Conservation (phyloP, 1,284 basidiomycete genomes). For the Marasmius tenuissimus region DNA sequence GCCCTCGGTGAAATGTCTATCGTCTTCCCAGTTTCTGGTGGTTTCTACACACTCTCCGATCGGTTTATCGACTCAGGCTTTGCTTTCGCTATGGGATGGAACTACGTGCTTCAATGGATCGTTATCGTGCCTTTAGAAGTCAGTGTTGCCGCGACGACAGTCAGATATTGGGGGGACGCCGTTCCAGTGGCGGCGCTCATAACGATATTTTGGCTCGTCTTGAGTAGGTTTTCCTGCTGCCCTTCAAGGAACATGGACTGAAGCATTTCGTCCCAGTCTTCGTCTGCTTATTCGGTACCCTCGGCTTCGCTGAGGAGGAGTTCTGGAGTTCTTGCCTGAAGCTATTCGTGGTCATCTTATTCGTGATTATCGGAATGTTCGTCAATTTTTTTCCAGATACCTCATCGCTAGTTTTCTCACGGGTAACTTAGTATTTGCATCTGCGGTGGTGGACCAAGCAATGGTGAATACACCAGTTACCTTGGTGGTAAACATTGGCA, state of each 20-base stretch:
- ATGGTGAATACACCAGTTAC: conserved; percentile 34
- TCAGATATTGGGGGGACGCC: conserved; percentile 37
- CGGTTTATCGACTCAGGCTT: conserved; percentile 50
- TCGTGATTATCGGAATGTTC: conserved; percentile 53
- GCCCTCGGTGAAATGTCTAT: conserved; percentile 53
- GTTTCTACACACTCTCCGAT: conserved; percentile 45
- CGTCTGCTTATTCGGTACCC: conserved; percentile 39
- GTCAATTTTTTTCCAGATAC: not conserved
- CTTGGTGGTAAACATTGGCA: conserved; percentile 49
- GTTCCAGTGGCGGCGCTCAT: conserved; percentile 44
- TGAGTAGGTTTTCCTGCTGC: conserved; percentile 26
- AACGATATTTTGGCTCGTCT: conserved; percentile 45
- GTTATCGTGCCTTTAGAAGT: conserved; percentile 42
- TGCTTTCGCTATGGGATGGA: conserved; percentile 54
- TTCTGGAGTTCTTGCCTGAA: conserved; percentile 58
- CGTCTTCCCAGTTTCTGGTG: conserved; percentile 50
- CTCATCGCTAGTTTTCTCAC: not conserved
- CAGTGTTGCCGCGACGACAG: conserved; percentile 44
- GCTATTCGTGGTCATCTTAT: conserved; percentile 50
- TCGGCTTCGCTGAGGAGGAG: conserved; percentile 53
- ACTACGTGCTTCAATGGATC: conserved; percentile 46
- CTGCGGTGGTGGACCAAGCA: conserved; percentile 44
- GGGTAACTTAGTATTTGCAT: conserved; percentile 31
- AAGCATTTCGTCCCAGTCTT: conserved; percentile 26
- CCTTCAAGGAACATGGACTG: not conserved